Evolutionary conservation across 1,284 basidiomycete genomes (phyloP).

Genomic region (Volvariella volvacea): DNA sequence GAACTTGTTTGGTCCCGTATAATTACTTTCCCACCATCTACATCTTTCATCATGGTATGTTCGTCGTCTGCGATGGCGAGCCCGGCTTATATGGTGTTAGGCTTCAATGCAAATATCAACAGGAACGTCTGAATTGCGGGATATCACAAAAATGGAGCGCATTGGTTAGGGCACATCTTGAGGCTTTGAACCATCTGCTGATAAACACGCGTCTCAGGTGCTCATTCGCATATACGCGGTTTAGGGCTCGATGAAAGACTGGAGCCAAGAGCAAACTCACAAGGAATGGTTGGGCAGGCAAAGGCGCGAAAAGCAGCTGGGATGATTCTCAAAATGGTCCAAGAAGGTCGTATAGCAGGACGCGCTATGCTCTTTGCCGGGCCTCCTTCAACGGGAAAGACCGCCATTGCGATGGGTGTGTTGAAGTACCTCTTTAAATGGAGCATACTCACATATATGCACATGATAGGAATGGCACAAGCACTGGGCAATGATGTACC

Average conservation of each 20-base stretch:
- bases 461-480: conserved; percentile 84
- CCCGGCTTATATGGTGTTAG: no score
- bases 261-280: conserved; percentile 82
- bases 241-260: conserved; percentile 89
- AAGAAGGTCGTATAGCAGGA: conserved; percentile 75
- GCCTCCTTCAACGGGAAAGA: conserved; percentile 95
- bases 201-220: conserved; percentile 43
- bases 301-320: conserved; percentile 96
- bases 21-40: no score
- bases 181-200: conserved; percentile 6
- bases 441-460: neutral
- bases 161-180: conserved; percentile 54
- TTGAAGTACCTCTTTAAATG: conserved; percentile 8
- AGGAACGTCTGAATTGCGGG: conserved; percentile 71
- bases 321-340: conserved; percentile 97
- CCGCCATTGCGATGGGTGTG: conserved; percentile 91
- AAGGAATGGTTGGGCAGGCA: conserved; percentile 96
- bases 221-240: conserved; percentile 97
- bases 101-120: conserved; percentile 65
- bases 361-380: conserved; percentile 24
- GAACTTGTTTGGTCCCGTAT: no score
- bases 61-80: no score
- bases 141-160: conserved; percentile 94
- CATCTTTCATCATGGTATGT: no score
- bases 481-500: conserved; percentile 91